A percentile compares a stretch with the other conserved stretches of the same genome.
Conservation (phyloP, 108 stramenopile species). For the Licmophora abbreviata region DNA sequence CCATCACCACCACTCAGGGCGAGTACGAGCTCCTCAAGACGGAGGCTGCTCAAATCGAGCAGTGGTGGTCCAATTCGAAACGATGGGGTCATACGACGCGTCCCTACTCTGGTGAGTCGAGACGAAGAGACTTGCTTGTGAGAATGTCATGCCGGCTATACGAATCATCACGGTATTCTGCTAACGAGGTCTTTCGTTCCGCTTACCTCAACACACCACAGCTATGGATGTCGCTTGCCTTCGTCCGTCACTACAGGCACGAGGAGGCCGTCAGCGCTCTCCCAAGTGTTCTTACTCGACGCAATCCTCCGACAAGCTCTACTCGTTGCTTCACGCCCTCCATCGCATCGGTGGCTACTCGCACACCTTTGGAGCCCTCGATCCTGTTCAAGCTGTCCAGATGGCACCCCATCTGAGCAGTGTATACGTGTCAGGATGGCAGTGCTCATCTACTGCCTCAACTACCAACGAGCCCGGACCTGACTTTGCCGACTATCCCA, state of each 20-base stretch:
- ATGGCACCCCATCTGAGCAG: slow-evolving; percentile 90
- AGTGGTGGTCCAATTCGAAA: slow-evolving; percentile 53
- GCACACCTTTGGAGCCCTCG: slow-evolving; percentile 94
- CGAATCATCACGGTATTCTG: too few species aligned
- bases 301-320: slow-evolving; percentile 56
- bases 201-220: too few species aligned
- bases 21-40: slow-evolving; percentile 35
- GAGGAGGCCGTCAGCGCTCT: slow-evolving; percentile 17
- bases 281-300: slow-evolving; percentile 57
- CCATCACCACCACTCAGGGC: neutral
- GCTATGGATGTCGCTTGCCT: slow-evolving; percentile 79
- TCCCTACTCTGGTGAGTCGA: slow-evolving; percentile 45
- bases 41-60: slow-evolving; percentile 60
- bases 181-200: too few species aligned
- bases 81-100: slow-evolving; percentile 68
- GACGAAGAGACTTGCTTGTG: too few species aligned
- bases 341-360: slow-evolving; percentile 70
- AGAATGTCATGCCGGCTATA: too few species aligned
- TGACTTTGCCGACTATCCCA: slow-evolving; percentile 88
- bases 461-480: slow-evolving; percentile 95
- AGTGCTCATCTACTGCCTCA: slow-evolving; percentile 86
- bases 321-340: slow-evolving; percentile 49
- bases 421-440: slow-evolving; percentile 94
- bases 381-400: slow-evolving; percentile 92
- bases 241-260: slow-evolving; percentile 53